phyloP scores from a whole-genome alignment of 768 basidiomycete species.

The Xerocomus brunneocitrinus region DNA sequence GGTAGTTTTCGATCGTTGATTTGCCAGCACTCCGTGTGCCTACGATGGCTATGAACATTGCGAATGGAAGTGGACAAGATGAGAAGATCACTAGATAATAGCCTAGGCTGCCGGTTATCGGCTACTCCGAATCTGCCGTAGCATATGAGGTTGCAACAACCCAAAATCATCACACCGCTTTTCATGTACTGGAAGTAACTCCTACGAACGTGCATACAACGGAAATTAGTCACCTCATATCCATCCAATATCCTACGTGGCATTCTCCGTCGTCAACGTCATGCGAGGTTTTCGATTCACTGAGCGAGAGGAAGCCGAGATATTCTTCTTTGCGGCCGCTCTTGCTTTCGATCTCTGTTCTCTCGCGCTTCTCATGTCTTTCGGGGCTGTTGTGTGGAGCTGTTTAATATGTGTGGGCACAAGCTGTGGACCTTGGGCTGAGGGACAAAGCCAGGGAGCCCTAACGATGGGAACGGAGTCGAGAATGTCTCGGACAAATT shows the following conservation, averaged over 20 bases:
- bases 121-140: neutral
- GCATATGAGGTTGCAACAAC: neutral
- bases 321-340: slow-evolving; percentile 40
- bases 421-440: slow-evolving; percentile 27
- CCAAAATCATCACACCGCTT: neutral
- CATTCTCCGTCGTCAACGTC: slow-evolving; percentile 13
- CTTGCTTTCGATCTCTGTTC: slow-evolving; percentile 49
- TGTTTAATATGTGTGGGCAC: slow-evolving; percentile 81
- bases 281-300: slow-evolving; percentile 20
- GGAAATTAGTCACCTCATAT: neutral
- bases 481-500: slow-evolving; percentile 36
- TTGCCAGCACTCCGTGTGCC: slow-evolving; percentile 63
- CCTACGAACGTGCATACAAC: neutral
- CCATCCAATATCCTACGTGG: neutral
- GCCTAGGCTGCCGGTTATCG: neutral
- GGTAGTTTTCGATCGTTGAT: slow-evolving; percentile 53
- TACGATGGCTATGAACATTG: slow-evolving; percentile 66
- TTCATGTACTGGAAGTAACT: neutral
- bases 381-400: slow-evolving; percentile 69
- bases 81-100: neutral
- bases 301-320: slow-evolving; percentile 7
- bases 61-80: neutral
- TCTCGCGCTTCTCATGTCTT: slow-evolving; percentile 72
- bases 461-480: slow-evolving; percentile 49
- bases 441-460: slow-evolving; percentile 60